Percentiles rank a stretch among this genome's conserved stretches.
phyloP scores from a whole-genome alignment of 2,329 filamentous ascomycete genomes.

The Furcasterigmium furcatum region DNA sequence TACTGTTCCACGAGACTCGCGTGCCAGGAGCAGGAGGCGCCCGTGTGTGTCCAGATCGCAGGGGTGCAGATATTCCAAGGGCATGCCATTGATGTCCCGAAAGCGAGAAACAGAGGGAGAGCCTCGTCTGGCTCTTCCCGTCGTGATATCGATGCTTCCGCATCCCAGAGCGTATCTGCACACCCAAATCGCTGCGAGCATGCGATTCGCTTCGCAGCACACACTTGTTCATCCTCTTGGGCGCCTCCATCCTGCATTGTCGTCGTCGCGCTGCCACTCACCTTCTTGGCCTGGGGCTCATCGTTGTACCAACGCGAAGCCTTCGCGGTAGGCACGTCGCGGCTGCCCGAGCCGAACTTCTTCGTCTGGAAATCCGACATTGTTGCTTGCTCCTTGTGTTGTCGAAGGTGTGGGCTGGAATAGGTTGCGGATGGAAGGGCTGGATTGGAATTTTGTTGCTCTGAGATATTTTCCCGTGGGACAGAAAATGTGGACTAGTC shows the following conservation, averaged over 20 bases:
- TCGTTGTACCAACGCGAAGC: slow-evolving; percentile 99
- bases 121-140: too few relatives aligned
- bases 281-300: slow-evolving; percentile 86
- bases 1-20: slow-evolving; percentile 18
- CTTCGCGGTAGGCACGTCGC: slow-evolving; percentile 87
- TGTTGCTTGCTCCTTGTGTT: slow-evolving; percentile 25
- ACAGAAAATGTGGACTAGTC: too few relatives aligned
- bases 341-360: slow-evolving; percentile 97
- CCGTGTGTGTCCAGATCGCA: neutral
- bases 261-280: slow-evolving; percentile 52
- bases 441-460: too few relatives aligned
- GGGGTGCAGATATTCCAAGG: too few relatives aligned
- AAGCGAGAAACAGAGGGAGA: too few relatives aligned
- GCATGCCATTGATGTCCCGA: too few relatives aligned
- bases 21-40: slow-evolving; percentile 19
- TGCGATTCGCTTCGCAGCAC: neutral
- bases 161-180: too few relatives aligned
- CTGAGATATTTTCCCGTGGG: too few relatives aligned
- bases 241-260: neutral
- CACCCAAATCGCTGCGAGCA: slow-evolving; percentile 11
- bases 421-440: neutral
- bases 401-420: slow-evolving; percentile 9
- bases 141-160: too few relatives aligned
- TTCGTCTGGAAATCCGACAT: slow-evolving; percentile 79
- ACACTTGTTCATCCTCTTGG: neutral